Evolutionary conservation across 768 basidiomycete genomes (phyloP).

Genomic region (Lactarius vividus): DNA sequence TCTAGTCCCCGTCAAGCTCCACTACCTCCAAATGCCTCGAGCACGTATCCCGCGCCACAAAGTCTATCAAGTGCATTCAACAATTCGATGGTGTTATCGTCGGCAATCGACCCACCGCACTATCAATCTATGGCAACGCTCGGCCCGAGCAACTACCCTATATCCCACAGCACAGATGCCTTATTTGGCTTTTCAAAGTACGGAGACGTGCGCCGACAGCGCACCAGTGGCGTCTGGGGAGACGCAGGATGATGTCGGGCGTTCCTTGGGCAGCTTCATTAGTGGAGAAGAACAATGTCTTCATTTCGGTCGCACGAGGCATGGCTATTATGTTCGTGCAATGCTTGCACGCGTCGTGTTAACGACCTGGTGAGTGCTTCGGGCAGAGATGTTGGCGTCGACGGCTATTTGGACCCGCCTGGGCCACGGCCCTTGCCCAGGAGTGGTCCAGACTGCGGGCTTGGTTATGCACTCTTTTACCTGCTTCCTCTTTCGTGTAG

Average conservation of each 20-base stretch:
- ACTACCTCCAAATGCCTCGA: not conserved
- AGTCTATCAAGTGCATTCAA: conserved; percentile 10
- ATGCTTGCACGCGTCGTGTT: conserved; percentile 21
- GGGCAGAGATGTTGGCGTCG: conserved; percentile 8
- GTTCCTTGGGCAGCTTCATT: conserved; percentile 1
- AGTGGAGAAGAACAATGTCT: conserved; percentile 16
- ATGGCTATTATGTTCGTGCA: conserved; percentile 13
- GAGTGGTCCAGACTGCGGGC: conserved; percentile 13
- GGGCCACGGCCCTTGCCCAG: conserved; percentile 2
- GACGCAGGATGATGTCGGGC: conserved; percentile 22
- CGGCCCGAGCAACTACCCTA: conserved; percentile 10
- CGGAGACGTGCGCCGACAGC: conserved; percentile 16
- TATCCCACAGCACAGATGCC: conserved; percentile 4
- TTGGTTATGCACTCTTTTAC: conserved; percentile 20
- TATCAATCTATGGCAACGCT: conserved; percentile 16
- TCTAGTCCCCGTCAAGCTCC: conserved; percentile 18
- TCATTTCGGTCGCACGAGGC: conserved; percentile 14
- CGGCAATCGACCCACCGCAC: conserved; percentile 8
- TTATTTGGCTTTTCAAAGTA: conserved; percentile 23
- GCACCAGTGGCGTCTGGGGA: conserved; percentile 27
- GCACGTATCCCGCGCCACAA: conserved; percentile 10
- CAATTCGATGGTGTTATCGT: conserved; percentile 16
- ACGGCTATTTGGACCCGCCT: conserved; percentile 3
- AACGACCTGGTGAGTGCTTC: conserved; percentile 14
- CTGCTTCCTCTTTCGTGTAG: conserved; percentile 20